Conservation (phyloP, 768 basidiomycete species). For the Boletus subcaerulescens region DNA sequence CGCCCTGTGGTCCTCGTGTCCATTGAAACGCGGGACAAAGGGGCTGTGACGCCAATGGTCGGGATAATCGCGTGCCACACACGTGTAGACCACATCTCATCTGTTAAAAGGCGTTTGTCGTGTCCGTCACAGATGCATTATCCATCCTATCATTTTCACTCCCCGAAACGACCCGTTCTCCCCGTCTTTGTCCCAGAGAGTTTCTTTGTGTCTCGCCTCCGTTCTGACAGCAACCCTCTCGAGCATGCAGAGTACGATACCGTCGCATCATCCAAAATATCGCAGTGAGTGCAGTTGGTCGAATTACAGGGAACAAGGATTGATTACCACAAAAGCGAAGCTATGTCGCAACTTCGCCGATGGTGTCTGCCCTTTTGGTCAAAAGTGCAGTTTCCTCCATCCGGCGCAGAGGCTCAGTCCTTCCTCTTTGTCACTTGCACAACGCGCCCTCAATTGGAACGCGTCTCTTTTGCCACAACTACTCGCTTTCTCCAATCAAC, state of each 20-base stretch:
- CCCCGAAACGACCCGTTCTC: not conserved
- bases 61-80: constrained; percentile 32
- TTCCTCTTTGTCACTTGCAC: constrained; percentile 15
- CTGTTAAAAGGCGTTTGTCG: constrained; percentile 27
- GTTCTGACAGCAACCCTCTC: constrained; percentile 4
- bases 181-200: not conserved
- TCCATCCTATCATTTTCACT: constrained; percentile 8
- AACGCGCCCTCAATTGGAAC: constrained; percentile 17
- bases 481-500: constrained; percentile 8
- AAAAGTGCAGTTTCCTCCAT: constrained; percentile 39
- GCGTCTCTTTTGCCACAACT: constrained; percentile 15
- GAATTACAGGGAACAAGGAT: not conserved
- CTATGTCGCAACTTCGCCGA: constrained; percentile 36
- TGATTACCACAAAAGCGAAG: constrained; percentile 29
- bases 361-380: constrained; percentile 38
- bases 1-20: not conserved
- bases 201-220: not conserved
- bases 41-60: constrained; percentile 10
- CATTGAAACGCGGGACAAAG: constrained; percentile 14
- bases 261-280: constrained; percentile 24
- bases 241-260: constrained; percentile 5
- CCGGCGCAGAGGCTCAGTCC: constrained; percentile 14
- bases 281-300: constrained; percentile 28
- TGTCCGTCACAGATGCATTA: constrained; percentile 22
- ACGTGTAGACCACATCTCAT: constrained; percentile 32